A percentile compares a stretch with the other conserved stretches of the same genome.
These are phyloP conservation scores for Leucosporidium yakuticum DNA, from an alignment of 768 basidiomycete species.

Conservation along the genomic window DNA sequence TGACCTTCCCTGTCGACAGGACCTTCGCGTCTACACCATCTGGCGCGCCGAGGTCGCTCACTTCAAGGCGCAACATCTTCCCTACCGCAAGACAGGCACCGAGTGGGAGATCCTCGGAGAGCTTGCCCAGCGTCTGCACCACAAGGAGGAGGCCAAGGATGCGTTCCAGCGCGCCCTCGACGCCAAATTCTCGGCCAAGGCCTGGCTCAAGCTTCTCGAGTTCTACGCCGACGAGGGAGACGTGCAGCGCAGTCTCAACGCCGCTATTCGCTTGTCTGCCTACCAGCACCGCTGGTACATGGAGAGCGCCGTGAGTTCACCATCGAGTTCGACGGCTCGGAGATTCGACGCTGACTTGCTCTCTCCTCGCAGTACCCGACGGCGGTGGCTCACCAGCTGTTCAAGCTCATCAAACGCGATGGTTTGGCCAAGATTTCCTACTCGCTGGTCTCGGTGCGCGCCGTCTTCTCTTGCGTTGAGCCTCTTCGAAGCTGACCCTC, in stretches of 20 bases:
- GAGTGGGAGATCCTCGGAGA: conserved; percentile 99
- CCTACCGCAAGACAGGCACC: conserved; percentile 89
- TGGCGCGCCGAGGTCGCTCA: conserved; percentile 98
- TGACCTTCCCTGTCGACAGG: conserved; percentile 49
- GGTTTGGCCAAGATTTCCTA: conserved; percentile 91
- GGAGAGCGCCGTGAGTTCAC: conserved; percentile 75
- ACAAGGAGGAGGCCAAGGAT: conserved; percentile 96
- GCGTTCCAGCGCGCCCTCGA: conserved; percentile 94
- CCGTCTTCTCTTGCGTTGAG: too few species aligned
- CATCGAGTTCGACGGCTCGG: background rate
- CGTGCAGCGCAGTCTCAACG: conserved; percentile 80
- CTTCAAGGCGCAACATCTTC: conserved; percentile 97
- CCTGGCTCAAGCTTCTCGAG: conserved; percentile 88
- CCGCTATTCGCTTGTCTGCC: conserved; percentile 83
- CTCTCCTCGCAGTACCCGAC: conserved; percentile 21
- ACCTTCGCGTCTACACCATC: conserved; percentile 96
- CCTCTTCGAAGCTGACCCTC: background rate
- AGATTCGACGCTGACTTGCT: background rate
- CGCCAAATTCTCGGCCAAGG: conserved; percentile 77
- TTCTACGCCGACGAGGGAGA: conserved; percentile 97
- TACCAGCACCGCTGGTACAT: conserved; percentile 79
- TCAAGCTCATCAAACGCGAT: conserved; percentile 87
- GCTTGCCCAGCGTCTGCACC: conserved; percentile 82
- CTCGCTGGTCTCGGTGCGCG: conserved; percentile 62
- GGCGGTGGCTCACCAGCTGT: conserved; percentile 73